Evolutionary conservation across 768 basidiomycete species (phyloP), one percentile per base, ranked within the genome.

Genomic region (Chlorophyllum brunneum): DNA sequence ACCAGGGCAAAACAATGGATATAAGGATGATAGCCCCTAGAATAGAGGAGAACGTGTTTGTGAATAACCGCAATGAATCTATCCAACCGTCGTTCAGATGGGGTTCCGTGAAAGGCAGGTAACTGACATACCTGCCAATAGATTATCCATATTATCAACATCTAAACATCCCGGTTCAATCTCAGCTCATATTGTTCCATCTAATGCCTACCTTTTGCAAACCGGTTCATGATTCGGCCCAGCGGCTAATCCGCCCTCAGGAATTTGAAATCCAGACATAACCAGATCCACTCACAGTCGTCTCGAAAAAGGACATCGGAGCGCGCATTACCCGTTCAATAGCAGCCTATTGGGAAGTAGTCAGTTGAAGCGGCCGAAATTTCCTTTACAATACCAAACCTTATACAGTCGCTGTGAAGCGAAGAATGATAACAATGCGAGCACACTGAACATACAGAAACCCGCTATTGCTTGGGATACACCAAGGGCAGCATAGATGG

Each of bases 251-350:
- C 50, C 24, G 51, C 61, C 39, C 22, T 51, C 51, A 51, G 56
- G 48, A 16, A 48, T 31, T 20, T 29, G 3, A 30, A 37, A 16
- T 20, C 43, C 37, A 51, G 18, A 18, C 7, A 6, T 11, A 11
- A 38, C 20, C n/a, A 40, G n/a, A 26, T 29, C 6, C 30, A 61
- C 73, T 59, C 60, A 85, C 83, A 4, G 88, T 90, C 1, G 85
- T 92, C 62, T 95, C 93, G 62, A 92, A 95, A 71, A 92, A 94
- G 5, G 82, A 83, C 85, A 91, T 92, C 0, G 92, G 92, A 0
- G 91, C 89, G 63, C 84, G 80, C 78, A 95, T 80, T 42, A 93
- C 79, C 18, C 85, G 80, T 6, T 72, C 67, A 49, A 89, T 79
- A 4, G 88, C 83, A 54, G 67, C 69, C 82, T 85, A n/a, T n/a